Conservation (phyloP, 768 basidiomycete species). For the Paxillus rubicundulus region DNA sequence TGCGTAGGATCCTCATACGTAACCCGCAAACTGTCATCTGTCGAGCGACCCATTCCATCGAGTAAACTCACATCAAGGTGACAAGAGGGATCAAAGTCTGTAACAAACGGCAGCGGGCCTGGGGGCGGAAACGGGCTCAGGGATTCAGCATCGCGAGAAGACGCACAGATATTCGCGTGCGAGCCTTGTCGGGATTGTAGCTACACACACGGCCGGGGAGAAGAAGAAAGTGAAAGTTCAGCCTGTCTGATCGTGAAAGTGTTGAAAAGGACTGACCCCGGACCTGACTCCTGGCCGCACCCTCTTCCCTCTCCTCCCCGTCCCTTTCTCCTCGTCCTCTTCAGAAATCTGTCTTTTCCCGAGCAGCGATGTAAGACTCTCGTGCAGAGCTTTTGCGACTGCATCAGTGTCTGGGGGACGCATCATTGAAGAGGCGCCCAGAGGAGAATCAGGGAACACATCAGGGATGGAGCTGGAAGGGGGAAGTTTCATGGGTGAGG, state of each 20-base stretch:
- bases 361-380: slow-evolving; percentile 64
- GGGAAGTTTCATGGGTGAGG: slow-evolving; percentile 51
- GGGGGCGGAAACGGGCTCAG: not conserved
- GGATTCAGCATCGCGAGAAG: not conserved
- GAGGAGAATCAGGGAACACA: slow-evolving; percentile 2
- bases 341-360: slow-evolving; percentile 60
- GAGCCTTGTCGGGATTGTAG: slow-evolving; percentile 40
- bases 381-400: slow-evolving; percentile 59
- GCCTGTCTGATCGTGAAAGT: not conserved
- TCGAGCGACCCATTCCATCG: slow-evolving; percentile 21
- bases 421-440: slow-evolving; percentile 17
- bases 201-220: slow-evolving; percentile 19
- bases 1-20: slow-evolving; percentile 69
- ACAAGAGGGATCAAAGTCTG: slow-evolving; percentile 14
- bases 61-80: slow-evolving; percentile 32
- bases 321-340: slow-evolving; percentile 31
- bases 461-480: slow-evolving; percentile 16
- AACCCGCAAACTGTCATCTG: slow-evolving; percentile 53
- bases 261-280: slow-evolving; percentile 28
- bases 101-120: too few species aligned
- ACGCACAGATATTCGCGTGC: slow-evolving; percentile 21
- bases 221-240: not conserved
- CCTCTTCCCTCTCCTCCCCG: slow-evolving; percentile 33
- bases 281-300: slow-evolving; percentile 36
- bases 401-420: slow-evolving; percentile 44